Conservation (phyloP, 192 early-diverging fungal species). For the Helicostylum pulchrum region DNA sequence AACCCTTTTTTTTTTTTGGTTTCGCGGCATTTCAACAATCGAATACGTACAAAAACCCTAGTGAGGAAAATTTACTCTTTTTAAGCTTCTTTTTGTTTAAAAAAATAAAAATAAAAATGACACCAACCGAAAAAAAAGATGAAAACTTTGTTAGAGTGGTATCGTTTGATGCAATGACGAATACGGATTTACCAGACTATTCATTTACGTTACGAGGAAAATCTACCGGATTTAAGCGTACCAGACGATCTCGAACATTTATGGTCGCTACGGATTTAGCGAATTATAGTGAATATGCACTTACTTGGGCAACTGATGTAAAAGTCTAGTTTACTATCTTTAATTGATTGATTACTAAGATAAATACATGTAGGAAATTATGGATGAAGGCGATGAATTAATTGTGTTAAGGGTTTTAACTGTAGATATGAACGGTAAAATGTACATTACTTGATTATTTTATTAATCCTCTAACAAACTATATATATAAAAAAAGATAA, state of each 20-base stretch:
- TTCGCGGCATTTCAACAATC: background rate
- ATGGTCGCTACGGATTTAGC: slow-evolving; percentile 52
- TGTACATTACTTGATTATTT: background rate
- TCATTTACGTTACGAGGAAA: slow-evolving; percentile 45
- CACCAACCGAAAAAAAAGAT: no score
- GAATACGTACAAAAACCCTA: background rate
- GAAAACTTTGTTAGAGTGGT: slow-evolving; percentile 35
- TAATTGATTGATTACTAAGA: background rate
- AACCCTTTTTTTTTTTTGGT: background rate
- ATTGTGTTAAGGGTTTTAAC: slow-evolving; percentile 17
- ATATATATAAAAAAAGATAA: slow-evolving; percentile 10
- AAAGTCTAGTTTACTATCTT: background rate
- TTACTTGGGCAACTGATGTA: slow-evolving; percentile 47
- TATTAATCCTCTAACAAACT: background rate
- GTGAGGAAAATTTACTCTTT: background rate
- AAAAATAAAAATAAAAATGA: no score
- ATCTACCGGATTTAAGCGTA: slow-evolving; percentile 36
- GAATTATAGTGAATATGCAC: slow-evolving; percentile 48
- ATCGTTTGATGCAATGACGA: slow-evolving; percentile 38
- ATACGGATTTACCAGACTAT: slow-evolving; percentile 38
- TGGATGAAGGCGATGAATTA: slow-evolving; percentile 52
- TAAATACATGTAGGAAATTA: slow-evolving; percentile 29
- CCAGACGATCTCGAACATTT: slow-evolving; percentile 40
- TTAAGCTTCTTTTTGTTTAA: background rate
- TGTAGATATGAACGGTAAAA: slow-evolving; percentile 22